Conservation (phyloP, 2,329 filamentous ascomycete genomes). For the Penicillium sp. region DNA sequence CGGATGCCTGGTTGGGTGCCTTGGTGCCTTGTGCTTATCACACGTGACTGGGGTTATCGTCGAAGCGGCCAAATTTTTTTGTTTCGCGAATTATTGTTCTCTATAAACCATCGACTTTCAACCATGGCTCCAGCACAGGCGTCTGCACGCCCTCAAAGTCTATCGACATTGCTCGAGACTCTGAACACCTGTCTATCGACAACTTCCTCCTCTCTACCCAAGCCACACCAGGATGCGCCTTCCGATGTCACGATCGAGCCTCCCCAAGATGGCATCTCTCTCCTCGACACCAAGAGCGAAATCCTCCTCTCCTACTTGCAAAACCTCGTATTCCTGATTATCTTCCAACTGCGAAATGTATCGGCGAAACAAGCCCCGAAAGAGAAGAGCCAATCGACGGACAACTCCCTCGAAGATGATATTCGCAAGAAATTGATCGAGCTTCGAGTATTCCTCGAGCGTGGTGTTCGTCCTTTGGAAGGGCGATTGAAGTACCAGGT, state of each 20-base stretch:
- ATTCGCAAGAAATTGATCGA: slow-evolving; percentile 87
- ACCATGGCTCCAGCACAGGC: slow-evolving; percentile 30
- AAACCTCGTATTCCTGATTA: slow-evolving; percentile 83
- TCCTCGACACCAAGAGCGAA: slow-evolving; percentile 95
- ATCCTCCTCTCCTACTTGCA: slow-evolving; percentile 95
- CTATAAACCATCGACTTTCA: not conserved
- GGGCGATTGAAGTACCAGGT: slow-evolving; percentile 91
- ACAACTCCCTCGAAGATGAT: slow-evolving; percentile 57
- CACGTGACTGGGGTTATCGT: slow-evolving; percentile 16
- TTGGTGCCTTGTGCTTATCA: not conserved
- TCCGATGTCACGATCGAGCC: slow-evolving; percentile 70
- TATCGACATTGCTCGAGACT: slow-evolving; percentile 36
- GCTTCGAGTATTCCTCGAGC: slow-evolving; percentile 87
- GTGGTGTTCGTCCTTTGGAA: slow-evolving; percentile 86
- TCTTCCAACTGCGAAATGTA: slow-evolving; percentile 71
- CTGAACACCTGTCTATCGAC: slow-evolving; percentile 38
- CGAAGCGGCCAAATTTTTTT: slow-evolving; percentile 12
- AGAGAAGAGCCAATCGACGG: slow-evolving; percentile 30
- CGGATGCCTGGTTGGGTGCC: not conserved
- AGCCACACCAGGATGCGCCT: slow-evolving; percentile 27
- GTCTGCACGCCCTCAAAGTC: slow-evolving; percentile 24
- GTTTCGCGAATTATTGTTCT: slow-evolving; percentile 1
- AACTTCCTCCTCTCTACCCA: slow-evolving; percentile 38
- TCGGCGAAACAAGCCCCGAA: slow-evolving; percentile 34
- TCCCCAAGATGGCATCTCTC: slow-evolving; percentile 84